These are phyloP conservation scores for Paracamarosporium sp. DNA, from an alignment of 2,329 filamentous ascomycete genomes.

Conservation along the genomic window DNA sequence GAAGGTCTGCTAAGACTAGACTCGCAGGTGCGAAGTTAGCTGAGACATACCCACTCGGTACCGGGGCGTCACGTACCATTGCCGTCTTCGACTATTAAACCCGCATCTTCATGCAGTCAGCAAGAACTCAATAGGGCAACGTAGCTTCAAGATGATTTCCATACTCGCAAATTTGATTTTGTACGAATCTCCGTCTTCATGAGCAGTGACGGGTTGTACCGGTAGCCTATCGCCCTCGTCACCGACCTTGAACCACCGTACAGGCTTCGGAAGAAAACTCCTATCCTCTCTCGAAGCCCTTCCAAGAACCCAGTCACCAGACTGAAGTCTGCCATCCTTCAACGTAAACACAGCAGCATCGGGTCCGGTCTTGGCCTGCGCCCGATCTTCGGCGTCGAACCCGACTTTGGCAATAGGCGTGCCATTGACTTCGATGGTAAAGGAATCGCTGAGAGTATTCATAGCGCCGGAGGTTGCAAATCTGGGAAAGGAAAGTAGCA, in stretches of 20 bases:
- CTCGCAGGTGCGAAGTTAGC: no score
- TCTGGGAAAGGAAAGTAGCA: neutral
- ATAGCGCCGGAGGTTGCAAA: slow-evolving; percentile 14
- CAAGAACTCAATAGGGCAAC: neutral
- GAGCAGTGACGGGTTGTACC: slow-evolving; percentile 24
- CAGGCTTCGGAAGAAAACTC: slow-evolving; percentile 26
- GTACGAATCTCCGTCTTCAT: slow-evolving; percentile 20
- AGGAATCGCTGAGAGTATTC: slow-evolving; percentile 23
- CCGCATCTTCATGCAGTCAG: slow-evolving; percentile 9
- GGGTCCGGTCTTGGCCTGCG: slow-evolving; percentile 21
- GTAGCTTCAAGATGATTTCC: neutral
- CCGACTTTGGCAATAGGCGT: slow-evolving; percentile 22
- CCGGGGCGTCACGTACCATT: no score
- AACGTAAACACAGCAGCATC: slow-evolving; percentile 29
- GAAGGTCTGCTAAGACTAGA: slow-evolving; percentile 19
- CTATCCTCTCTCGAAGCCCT: slow-evolving; percentile 23
- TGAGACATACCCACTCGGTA: no score
- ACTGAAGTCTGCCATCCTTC: slow-evolving; percentile 22
- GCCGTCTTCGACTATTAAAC: slow-evolving; percentile 16
- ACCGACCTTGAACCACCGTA: slow-evolving; percentile 28
- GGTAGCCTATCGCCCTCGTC: slow-evolving; percentile 12
- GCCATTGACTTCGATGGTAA: slow-evolving; percentile 30
- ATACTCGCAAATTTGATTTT: slow-evolving; percentile 24
- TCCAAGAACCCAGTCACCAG: slow-evolving; percentile 24
- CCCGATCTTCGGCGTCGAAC: slow-evolving; percentile 17